A percentile compares a stretch with the other conserved stretches of the same genome.
phyloP scores from a whole-genome alignment of 208 protist genomes.

The Trypanosoma scelopori region DNA sequence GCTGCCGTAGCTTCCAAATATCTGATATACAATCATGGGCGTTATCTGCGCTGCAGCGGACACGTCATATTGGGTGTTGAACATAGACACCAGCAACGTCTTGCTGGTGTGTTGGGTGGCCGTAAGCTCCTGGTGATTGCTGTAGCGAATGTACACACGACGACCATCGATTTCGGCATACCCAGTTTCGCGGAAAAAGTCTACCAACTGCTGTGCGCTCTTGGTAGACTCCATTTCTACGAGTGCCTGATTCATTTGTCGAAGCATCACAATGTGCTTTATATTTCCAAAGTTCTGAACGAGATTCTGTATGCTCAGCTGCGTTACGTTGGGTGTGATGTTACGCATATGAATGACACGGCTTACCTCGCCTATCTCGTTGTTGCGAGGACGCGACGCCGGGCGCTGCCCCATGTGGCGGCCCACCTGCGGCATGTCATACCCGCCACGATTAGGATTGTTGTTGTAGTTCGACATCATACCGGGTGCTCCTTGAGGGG shows the following conservation, averaged over 20 bases:
- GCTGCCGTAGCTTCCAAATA: conserved; percentile 86
- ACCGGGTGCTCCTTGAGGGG: conserved; percentile 34
- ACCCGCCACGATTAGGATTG: conserved; percentile 34
- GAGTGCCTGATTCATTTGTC: conserved; percentile 92
- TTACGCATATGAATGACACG: conserved; percentile 90
- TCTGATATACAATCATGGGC: conserved; percentile 89
- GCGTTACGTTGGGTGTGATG: conserved; percentile 89
- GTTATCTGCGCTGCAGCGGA: conserved; percentile 81
- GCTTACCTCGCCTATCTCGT: conserved; percentile 86
- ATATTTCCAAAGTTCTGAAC: conserved; percentile 88
- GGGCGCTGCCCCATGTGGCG: conserved; percentile 23
- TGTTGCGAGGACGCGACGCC: conserved; percentile 54
- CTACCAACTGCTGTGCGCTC: conserved; percentile 86
- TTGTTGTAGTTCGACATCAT: conserved; percentile 54
- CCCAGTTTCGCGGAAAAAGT: conserved; percentile 84
- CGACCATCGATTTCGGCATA: conserved; percentile 90
- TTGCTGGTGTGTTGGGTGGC: conserved; percentile 84
- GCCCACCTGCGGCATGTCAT: conserved; percentile 23
- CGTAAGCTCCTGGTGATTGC: conserved; percentile 88
- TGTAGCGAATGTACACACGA: conserved; percentile 92
- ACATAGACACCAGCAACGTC: conserved; percentile 91
- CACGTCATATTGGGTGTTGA: conserved; percentile 92
- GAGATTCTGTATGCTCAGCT: conserved; percentile 88
- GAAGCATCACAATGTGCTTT: conserved; percentile 92
- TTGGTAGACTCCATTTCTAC: conserved; percentile 90